Conservation (phyloP, 331 rosid genomes). For the Rosa hybrid region DNA sequence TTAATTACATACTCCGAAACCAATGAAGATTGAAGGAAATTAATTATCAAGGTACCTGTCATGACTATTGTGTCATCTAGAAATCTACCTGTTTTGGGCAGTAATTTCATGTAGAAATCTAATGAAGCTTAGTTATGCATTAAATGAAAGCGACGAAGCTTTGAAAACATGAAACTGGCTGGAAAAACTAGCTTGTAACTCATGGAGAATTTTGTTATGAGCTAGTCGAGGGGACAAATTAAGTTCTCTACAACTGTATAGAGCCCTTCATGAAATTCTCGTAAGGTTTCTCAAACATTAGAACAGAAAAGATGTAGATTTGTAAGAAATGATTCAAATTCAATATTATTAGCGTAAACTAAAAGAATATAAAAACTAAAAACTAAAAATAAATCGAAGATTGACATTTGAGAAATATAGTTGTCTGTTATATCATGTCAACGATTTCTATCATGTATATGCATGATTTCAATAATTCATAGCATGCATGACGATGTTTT, state of each 20-base stretch:
- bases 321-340: neutral
- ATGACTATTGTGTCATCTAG: neutral
- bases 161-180: neutral
- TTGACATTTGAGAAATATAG: neutral
- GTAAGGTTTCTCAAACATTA: neutral
- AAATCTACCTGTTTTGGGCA: neutral
- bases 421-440: slow-evolving; percentile 3
- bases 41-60: neutral
- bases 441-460: neutral
- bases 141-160: neutral
- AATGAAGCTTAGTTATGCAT: neutral
- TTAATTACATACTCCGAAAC: neutral
- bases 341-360: neutral
- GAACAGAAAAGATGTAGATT: neutral
- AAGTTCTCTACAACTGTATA: neutral
- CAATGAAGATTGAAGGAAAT: neutral
- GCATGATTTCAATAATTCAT: neutral
- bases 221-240: neutral
- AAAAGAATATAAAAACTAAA: neutral
- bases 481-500: slow-evolving; percentile 5
- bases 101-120: neutral
- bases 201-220: neutral
- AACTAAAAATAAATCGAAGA: neutral
- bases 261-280: neutral
- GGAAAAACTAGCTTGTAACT: neutral